Percentiles rank a stretch among this genome's conserved stretches.
Evolutionary conservation across 306 rosid genomes (phyloP).

Genomic region (Arachis stenosperma): DNA sequence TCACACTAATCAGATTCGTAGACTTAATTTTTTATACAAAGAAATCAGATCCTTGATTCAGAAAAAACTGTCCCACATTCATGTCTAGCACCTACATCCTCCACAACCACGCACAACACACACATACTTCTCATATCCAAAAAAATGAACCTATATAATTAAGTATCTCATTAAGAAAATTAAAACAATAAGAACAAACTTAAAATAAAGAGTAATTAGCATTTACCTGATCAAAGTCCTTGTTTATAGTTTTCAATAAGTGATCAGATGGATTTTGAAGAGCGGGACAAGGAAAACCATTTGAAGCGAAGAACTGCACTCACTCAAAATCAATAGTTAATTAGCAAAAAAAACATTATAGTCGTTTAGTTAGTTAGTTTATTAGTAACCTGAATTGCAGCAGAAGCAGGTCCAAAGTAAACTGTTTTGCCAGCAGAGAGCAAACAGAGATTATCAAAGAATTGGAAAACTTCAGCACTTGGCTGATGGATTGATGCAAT

Average conservation of each 20-base stretch:
- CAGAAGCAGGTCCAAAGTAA: constrained; percentile 74
- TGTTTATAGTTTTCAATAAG: constrained; percentile 71
- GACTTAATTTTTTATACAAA: no score
- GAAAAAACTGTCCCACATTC: no score
- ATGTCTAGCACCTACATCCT: no score
- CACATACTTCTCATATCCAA: no score
- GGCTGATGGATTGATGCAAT: constrained; percentile 80
- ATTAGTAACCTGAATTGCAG: constrained; percentile 54
- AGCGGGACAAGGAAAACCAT: constrained; percentile 73
- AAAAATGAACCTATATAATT: no score
- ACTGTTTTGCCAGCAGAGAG: constrained; percentile 63
- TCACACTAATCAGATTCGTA: no score
- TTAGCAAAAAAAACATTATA: not conserved
- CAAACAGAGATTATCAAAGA: constrained; percentile 70
- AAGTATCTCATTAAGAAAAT: not conserved
- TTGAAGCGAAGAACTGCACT: constrained; percentile 62
- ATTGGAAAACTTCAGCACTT: constrained; percentile 68
- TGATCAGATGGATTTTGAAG: constrained; percentile 78
- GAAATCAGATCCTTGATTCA: no score
- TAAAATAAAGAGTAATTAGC: not conserved
- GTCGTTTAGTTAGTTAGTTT: not conserved
- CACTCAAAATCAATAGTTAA: constrained; percentile 2
- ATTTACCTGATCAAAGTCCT: constrained; percentile 71
- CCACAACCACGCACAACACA: no score
- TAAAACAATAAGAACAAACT: no score